Evolutionary conservation across 371 early-diverging fungal genomes (phyloP), one percentile per base, ranked within the genome.

Genomic region (Conidiobolus coronatus): DNA sequence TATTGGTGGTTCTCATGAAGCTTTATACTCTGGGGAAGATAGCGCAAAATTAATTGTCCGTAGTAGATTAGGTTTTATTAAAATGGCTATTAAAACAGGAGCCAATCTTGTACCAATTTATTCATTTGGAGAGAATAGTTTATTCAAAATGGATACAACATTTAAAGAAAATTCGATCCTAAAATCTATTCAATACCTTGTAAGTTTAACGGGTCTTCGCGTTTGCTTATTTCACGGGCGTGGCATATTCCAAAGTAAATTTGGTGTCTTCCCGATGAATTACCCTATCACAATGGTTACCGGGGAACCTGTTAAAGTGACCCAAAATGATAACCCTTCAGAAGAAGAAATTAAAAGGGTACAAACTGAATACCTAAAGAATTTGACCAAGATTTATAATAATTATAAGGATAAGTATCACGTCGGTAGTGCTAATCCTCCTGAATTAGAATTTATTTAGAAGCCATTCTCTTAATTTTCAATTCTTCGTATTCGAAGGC

Each of bases 121-220:
- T 50, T 67, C 73, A 1, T 84, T 86, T 65, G 86, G 86, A 34
- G 86, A 86, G 55, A 86, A 84, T 56, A 80, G 86, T 34, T 52
- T 86, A 13, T 86, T 73, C 50, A 67, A 68, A 40, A 75, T 50
- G 33, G 41, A 24, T 29, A 36, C 21, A 23, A 49, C 50, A 22
- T 19, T 19, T 12, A 24, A 44, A 37, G 50, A 42, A 15, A 17
- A 40, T 20, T n/a, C 36, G 20, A 15, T 54, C 20, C 40, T 35
- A 29, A 43, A 29, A 21, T 14, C 46, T 6, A 50, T 50, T 23
- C 40, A 43, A 12, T 36, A 20, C 2, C 7, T 54, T 33, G 45
- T 50, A 42, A 42, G 35, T 20, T 8, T 33, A 22, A 34, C 43
- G 3, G 49, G 50, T 19, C 44, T 44, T 18, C 41, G 36, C 15